phyloP scores from a whole-genome alignment of 208 protist genomes.

The Entamoeba histolytica region DNA sequence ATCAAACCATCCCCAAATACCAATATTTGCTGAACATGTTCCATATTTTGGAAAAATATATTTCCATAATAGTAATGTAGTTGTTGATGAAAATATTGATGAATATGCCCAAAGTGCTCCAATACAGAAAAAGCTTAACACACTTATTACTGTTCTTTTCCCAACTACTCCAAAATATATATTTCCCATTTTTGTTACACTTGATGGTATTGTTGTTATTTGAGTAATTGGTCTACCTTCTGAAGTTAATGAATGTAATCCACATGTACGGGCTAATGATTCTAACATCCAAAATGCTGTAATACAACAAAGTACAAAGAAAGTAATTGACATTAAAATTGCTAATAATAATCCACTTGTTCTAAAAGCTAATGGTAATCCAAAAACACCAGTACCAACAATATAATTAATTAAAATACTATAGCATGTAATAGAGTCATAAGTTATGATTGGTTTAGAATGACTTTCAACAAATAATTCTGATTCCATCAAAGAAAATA shows the following conservation, averaged over 20 bases:
- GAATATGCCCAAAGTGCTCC: neutral
- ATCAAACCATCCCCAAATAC: neutral
- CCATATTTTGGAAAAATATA: neutral
- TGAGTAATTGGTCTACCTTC: neutral
- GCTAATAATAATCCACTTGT: neutral
- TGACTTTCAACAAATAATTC: neutral
- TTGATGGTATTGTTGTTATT: neutral
- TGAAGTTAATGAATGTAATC: neutral
- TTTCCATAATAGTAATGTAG: neutral
- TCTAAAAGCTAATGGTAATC: neutral
- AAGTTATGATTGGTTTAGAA: neutral
- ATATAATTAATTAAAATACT: neutral
- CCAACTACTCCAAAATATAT: neutral
- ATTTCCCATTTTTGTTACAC: neutral
- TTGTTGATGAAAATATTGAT: neutral
- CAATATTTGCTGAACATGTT: neutral
- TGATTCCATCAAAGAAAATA: neutral
- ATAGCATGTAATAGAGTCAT: neutral
- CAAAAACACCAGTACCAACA: neutral
- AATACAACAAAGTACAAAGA: neutral
- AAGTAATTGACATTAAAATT: neutral
- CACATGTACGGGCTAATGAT: neutral
- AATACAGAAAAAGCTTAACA: neutral
- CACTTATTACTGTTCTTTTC: neutral
- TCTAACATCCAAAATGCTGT: neutral